Percentiles rank a stretch among this genome's conserved stretches.
These are phyloP conservation scores for Ceratobasidium sp. DNA, from an alignment of 1,284 basidiomycete genomes.

Conservation along the genomic window DNA sequence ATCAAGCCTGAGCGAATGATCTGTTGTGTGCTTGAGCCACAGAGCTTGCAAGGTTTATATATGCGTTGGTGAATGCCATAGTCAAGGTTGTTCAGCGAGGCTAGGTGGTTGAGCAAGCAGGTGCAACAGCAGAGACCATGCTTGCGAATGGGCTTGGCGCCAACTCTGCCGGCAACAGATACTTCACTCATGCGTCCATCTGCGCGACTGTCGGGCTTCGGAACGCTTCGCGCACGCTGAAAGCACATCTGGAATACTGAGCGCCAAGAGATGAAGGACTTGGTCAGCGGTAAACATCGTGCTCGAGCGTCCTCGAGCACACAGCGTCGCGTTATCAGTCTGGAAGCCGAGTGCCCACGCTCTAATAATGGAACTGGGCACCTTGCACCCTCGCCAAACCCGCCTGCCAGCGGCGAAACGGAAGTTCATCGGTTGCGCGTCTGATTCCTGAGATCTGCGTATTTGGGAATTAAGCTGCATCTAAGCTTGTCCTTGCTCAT, in stretches of 20 bases:
- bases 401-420: neutral
- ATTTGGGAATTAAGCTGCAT: neutral
- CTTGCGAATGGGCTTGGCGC: neutral
- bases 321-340: neutral
- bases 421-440: neutral
- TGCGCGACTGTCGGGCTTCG: neutral
- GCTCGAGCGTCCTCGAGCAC: neutral
- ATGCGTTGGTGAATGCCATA: neutral
- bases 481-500: neutral
- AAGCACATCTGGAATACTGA: neutral
- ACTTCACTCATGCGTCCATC: neutral
- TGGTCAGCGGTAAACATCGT: neutral
- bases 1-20: slow-evolving; percentile 9
- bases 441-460: neutral
- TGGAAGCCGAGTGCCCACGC: neutral
- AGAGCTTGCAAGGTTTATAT: neutral
- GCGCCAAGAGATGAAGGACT: neutral
- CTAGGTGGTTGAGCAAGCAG: neutral
- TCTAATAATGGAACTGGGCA: neutral
- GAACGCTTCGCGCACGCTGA: neutral
- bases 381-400: neutral
- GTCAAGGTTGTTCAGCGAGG: neutral
- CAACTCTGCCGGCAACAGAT: neutral
- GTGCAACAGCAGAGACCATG: neutral
- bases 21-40: neutral